These are phyloP conservation scores for Bipolaris sorokiniana DNA, from an alignment of 2,329 filamentous ascomycete species.

Conservation along the genomic window DNA sequence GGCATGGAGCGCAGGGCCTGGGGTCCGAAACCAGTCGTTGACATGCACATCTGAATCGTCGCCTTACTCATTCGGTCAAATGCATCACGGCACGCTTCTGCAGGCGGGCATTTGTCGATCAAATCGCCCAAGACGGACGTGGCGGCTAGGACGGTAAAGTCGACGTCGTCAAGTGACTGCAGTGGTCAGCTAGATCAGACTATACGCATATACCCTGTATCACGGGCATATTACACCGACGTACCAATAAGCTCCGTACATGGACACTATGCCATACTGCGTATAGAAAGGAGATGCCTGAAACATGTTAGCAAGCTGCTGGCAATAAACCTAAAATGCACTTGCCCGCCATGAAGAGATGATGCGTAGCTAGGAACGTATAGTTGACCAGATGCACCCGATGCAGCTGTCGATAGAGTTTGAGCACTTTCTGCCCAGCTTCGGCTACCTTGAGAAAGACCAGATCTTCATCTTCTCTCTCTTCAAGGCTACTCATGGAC, in stretches of 20 bases:
- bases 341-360: conserved; percentile 93
- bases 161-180: conserved; percentile 89
- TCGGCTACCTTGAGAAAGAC: conserved; percentile 95
- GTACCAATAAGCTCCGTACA: conserved; percentile 82
- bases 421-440: conserved; percentile 89
- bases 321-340: conserved; percentile 10
- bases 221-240: conserved; percentile 42
- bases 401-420: conserved; percentile 88
- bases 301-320: conserved; percentile 17
- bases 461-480: conserved; percentile 81
- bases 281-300: conserved; percentile 87
- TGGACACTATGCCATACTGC: conserved; percentile 95
- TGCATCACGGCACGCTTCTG: conserved; percentile 91
- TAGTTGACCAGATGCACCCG: conserved; percentile 90
- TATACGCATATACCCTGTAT: not conserved
- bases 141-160: conserved; percentile 91
- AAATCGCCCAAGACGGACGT: conserved; percentile 91
- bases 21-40: conserved; percentile 78
- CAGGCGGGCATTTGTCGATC: conserved; percentile 92
- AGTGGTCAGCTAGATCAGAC: conserved; percentile 18
- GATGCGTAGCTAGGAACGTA: conserved; percentile 92
- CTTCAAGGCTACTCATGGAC: conserved; percentile 67
- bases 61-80: conserved; percentile 95
- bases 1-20: conserved; percentile 39
- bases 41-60: conserved; percentile 92